Evolutionary conservation across 306 rosid species (phyloP), one percentile per base, ranked within the genome.

Genomic region (Mimosa bimucronata): DNA sequence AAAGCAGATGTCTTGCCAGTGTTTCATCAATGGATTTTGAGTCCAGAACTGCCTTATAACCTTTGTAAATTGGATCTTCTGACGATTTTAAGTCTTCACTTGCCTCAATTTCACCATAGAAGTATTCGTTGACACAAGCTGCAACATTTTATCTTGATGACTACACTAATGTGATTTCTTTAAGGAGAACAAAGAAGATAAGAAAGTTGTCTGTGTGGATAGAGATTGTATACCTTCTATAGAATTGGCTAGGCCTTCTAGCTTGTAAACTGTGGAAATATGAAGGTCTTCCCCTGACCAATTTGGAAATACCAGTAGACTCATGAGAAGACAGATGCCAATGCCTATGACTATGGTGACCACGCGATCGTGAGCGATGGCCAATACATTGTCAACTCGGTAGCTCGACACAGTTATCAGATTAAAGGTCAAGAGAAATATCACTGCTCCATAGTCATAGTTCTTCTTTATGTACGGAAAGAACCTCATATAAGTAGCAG

Each of bases 211-310:
- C 15, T n/a, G 23, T 18, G 26, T 6, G 25, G 6, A 21, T 13
- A 16, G 12, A 69, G 42, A 71, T 81, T 69, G 79, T 70, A 7
- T 81, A 95, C 98, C 98, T 89, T 93, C 96, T 29, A 95, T 91
- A 60, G 98, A 89, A 75, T 86, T 87, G 30, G 98, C 98, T 42
- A 95, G 91, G 73, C 97, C 91, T 87, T 95, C 98, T 23, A 92
- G 94, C 90, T 93, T 95, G 84, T 72, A 88, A 14, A 80, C 97
- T 0, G 96, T 91, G 75, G 90, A 88, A 80, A 86, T 82, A 40
- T 95, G 98, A 15, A 95, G 95, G 74, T 93, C 93, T 85, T 95
- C 93, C 18, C 98, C 98, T 2, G 98, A 95, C 98, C 98, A 95
- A 73, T 90, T 92, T 66, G 98, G 98, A 81, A 91, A 93, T 55